phyloP scores from a whole-genome alignment of 192 early-diverging fungal species.

The Coemansia sp. region DNA sequence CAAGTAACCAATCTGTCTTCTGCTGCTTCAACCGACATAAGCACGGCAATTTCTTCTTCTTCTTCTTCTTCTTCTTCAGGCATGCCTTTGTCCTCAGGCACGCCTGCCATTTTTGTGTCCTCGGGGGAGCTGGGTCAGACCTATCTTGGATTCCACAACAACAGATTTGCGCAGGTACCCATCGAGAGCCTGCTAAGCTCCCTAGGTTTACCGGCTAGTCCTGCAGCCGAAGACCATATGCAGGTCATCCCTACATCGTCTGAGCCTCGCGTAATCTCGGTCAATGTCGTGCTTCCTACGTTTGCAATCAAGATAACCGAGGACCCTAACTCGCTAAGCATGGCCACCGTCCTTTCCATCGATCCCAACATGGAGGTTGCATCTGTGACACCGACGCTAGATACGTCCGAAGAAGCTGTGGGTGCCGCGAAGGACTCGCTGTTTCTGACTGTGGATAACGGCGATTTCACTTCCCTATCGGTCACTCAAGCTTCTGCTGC shows the following conservation, averaged over 20 bases:
- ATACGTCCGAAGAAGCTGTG: neutral
- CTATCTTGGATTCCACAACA: slow-evolving; percentile 8
- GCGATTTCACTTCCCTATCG: neutral
- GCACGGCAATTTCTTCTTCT: neutral
- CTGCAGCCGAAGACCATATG: neutral
- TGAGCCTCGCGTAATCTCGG: slow-evolving; percentile 28
- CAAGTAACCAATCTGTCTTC: neutral
- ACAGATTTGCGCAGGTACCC: slow-evolving; percentile 5
- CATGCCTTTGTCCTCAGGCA: neutral
- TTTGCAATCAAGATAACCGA: slow-evolving; percentile 37
- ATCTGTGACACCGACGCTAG: neutral
- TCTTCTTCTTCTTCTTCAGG: neutral
- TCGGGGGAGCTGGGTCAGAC: slow-evolving; percentile 2
- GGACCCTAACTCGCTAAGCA: slow-evolving; percentile 6
- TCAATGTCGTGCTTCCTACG: slow-evolving; percentile 42
- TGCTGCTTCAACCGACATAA: neutral
- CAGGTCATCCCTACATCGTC: slow-evolving; percentile 22
- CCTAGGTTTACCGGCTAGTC: neutral
- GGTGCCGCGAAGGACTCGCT: neutral
- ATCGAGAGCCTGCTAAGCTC: neutral
- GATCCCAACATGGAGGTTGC: slow-evolving; percentile 8
- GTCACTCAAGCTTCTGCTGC: neutral
- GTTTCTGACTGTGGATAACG: neutral
- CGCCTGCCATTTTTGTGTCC: neutral
- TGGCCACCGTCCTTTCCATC: slow-evolving; percentile 26